Conservation (phyloP, 2,329 filamentous ascomycete species). For the Scortechinia acanthostroma region DNA sequence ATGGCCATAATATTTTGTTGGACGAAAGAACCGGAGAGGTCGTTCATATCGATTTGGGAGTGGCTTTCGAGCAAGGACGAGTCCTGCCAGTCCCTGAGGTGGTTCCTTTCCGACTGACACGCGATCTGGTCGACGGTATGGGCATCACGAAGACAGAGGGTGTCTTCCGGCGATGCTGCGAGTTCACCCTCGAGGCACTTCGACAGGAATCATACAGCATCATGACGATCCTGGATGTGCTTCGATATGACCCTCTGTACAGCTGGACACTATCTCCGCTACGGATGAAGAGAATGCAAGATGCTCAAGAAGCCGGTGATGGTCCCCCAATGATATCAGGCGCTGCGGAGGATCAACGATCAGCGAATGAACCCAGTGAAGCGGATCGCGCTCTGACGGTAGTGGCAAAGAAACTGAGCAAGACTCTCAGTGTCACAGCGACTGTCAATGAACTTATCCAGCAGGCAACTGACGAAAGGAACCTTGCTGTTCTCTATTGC, state of each 20-base stretch:
- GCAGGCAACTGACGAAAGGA: conserved; percentile 85
- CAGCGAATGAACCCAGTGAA: conserved; percentile 61
- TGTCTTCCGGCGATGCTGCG: conserved; percentile 93
- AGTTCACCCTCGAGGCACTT: conserved; percentile 90
- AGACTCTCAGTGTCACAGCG: conserved; percentile 85
- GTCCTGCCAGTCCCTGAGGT: conserved; percentile 93
- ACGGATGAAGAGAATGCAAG: conserved; percentile 56
- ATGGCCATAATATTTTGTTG: conserved; percentile 93
- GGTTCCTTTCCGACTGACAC: conserved; percentile 87
- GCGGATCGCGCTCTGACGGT: conserved; percentile 87
- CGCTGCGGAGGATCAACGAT: conserved; percentile 29
- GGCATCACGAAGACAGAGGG: conserved; percentile 91
- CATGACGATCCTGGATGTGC: conserved; percentile 95
- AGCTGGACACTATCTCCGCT: conserved; percentile 83
- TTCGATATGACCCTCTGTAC: conserved; percentile 96
- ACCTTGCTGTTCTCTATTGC: conserved; percentile 84
- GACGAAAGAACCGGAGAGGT: conserved; percentile 86
- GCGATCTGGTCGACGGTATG: conserved; percentile 95
- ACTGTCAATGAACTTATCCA: conserved; percentile 97
- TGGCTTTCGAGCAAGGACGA: conserved; percentile 92
- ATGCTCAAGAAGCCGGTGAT: conserved; percentile 25
- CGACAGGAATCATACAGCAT: conserved; percentile 94
- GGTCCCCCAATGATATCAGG: conserved; percentile 11
- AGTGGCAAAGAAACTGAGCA: conserved; percentile 90
- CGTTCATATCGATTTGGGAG: conserved; percentile 92